Evolutionary conservation across 2,329 filamentous ascomycete species (phyloP), one percentile per base, ranked within the genome.

Genomic region (Cercospora sp.): DNA sequence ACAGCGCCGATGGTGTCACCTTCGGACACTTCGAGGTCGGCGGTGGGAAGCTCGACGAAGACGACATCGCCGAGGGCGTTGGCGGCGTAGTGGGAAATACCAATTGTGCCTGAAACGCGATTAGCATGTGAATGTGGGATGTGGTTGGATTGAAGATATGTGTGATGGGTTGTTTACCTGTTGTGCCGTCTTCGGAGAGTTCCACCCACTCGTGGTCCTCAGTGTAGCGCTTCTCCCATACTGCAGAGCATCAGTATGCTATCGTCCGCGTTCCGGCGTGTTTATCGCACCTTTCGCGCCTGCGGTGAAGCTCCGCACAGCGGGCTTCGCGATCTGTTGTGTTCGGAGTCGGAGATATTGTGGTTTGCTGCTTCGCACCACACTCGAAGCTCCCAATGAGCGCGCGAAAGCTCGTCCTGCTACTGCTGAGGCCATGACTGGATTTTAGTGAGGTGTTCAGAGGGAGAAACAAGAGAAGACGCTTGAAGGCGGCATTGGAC

Each of bases 141-240:
- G n/a, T 68, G 60, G 51, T 31, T 58, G 53, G 45, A 68, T 39
- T 30, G 48, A 62, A 73, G 42, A 31, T 10, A 9, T 9, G 30
- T 31, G 30, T 31, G 30, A 12, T 48, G 1, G 18, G 8, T 23
- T 18, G 8, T 18, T 18, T 87, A 84, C 92, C 94, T 60, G 90
- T 90, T 81, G 91, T 94, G 79, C 90, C 89, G 82, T 96, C 91
- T 62, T 88, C 88, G 66, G 89, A 90, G 69, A 97, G 84, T 81
- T 97, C 93, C 79, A 99, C 89, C 95, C 95, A 99, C 85, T 99
- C 95, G 85, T 99, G 95, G 79, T 97, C 94, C 80, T 94, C 91
- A 72, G 95, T 97, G 86, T 96, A 99, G 80, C 90, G 92, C 83
- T 95, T 94, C 75, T 87, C 83, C 65, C 85, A 83, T 76, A 82